These are phyloP conservation scores for Kodamaea sp. DNA, from an alignment of 1,139 yeast genomes.

Conservation along the genomic window DNA sequence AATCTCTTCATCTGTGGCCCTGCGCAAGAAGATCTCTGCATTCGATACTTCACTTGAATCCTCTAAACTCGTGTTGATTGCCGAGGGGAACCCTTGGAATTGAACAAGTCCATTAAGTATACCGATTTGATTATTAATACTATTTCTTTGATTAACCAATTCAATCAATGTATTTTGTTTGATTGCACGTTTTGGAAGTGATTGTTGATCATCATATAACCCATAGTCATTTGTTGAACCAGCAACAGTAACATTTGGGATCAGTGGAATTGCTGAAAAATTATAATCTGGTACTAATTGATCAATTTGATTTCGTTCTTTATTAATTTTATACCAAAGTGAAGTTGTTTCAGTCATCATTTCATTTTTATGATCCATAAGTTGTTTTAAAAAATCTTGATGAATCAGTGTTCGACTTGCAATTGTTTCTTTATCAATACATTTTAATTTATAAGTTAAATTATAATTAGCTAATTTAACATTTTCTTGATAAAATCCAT, in stretches of 20 bases:
- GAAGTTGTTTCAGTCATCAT: constrained; percentile 75
- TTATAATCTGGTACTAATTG: constrained; percentile 51
- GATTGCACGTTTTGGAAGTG: constrained; percentile 30
- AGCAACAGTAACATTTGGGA: constrained; percentile 23
- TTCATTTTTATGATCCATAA: constrained; percentile 63
- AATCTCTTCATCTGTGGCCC: constrained; percentile 60
- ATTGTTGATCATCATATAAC: constrained; percentile 1
- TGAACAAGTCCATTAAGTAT: constrained; percentile 53
- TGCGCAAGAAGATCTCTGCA: constrained; percentile 41
- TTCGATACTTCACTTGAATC: constrained; percentile 17
- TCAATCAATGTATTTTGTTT: constrained; percentile 40
- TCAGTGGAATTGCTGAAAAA: constrained; percentile 34
- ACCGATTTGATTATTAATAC: constrained; percentile 54
- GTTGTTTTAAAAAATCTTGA: constrained; percentile 72
- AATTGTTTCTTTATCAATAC: constrained; percentile 75
- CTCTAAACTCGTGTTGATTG: constrained; percentile 38
- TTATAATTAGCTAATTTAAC: constrained; percentile 63
- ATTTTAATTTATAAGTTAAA: constrained; percentile 67
- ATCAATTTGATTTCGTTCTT: constrained; percentile 85
- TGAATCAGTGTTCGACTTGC: constrained; percentile 80
- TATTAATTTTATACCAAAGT: constrained; percentile 88
- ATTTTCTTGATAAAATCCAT: constrained; percentile 66
- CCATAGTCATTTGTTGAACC: constrained; percentile 12
- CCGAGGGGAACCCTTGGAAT: constrained; percentile 68
- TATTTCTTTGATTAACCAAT: constrained; percentile 52